A percentile compares a stretch with the other conserved stretches of the same genome.
phyloP scores from a whole-genome alignment of 179 eudicot genomes.

The Patellifolia procumbens region DNA sequence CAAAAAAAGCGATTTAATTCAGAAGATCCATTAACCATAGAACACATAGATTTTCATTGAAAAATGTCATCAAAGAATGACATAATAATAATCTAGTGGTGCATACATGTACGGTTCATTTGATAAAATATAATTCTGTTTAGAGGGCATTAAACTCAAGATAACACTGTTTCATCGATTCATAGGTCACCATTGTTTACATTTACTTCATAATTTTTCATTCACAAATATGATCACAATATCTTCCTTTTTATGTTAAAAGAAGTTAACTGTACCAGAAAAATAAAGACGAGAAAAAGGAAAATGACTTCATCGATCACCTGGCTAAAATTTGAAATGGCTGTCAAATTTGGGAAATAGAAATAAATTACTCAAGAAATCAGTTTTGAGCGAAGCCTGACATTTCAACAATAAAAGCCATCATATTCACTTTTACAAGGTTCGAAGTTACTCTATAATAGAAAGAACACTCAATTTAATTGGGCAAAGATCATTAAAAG shows the following conservation, averaged over 20 bases:
- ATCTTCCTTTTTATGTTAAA: neutral
- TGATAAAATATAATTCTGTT: neutral
- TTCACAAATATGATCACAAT: neutral
- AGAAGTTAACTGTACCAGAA: neutral
- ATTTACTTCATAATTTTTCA: neutral
- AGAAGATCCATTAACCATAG: neutral
- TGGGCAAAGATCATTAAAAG: neutral
- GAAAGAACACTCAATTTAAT: neutral
- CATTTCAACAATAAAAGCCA: neutral
- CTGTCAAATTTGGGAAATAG: neutral
- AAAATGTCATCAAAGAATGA: neutral
- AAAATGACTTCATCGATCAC: neutral
- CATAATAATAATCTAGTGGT: neutral
- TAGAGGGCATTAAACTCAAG: neutral
- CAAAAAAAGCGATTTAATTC: neutral
- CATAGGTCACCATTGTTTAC: neutral
- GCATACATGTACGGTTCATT: neutral
- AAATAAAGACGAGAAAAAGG: neutral
- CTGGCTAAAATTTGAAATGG: neutral
- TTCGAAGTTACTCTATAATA: neutral
- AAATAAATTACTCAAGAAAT: neutral
- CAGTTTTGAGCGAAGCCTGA: neutral
- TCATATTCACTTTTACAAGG: conserved; percentile 2
- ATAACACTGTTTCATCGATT: neutral
- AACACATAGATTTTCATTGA: neutral